phyloP scores from a whole-genome alignment of 2,329 filamentous ascomycete genomes.

The Fusarium sp. region DNA sequence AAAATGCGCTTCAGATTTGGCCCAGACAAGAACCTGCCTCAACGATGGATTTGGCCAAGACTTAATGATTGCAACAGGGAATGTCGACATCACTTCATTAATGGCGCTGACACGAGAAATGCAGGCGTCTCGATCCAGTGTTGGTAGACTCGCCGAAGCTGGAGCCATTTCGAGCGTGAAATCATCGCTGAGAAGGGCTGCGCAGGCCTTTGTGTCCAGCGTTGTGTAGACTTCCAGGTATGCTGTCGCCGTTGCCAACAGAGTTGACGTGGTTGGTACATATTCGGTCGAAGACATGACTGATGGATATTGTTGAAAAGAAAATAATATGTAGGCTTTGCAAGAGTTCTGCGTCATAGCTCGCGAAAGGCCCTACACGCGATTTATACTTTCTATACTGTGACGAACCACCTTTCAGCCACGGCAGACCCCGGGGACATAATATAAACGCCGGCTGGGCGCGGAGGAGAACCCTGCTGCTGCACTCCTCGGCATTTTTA shows the following conservation, averaged over 20 bases:
- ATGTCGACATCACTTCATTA: neutral
- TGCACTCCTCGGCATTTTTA: neutral
- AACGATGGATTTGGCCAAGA: neutral
- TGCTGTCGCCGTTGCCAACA: neutral
- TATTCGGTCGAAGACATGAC: neutral
- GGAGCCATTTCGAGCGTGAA: neutral
- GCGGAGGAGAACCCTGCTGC: neutral
- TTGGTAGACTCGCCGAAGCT: neutral
- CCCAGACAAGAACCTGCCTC: neutral
- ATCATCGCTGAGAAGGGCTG: neutral
- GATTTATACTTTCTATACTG: too few species aligned
- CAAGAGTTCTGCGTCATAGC: accelerated
- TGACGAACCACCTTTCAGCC: too few species aligned
- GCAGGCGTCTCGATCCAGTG: neutral
- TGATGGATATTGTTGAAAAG: too few species aligned
- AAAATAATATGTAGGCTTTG: neutral
- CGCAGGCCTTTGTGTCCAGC: neutral
- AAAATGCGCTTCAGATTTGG: neutral
- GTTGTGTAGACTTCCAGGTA: neutral
- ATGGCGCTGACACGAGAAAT: neutral
- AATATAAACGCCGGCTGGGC: neutral
- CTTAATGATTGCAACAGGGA: neutral
- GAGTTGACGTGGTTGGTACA: neutral
- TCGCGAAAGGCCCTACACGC: accelerated
- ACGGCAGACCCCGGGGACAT: too few species aligned